Evolutionary conservation across 495 filamentous ascomycete genomes (phyloP), one percentile per base, ranked within the genome.

Genomic region (Aspergillus kassunensis): DNA sequence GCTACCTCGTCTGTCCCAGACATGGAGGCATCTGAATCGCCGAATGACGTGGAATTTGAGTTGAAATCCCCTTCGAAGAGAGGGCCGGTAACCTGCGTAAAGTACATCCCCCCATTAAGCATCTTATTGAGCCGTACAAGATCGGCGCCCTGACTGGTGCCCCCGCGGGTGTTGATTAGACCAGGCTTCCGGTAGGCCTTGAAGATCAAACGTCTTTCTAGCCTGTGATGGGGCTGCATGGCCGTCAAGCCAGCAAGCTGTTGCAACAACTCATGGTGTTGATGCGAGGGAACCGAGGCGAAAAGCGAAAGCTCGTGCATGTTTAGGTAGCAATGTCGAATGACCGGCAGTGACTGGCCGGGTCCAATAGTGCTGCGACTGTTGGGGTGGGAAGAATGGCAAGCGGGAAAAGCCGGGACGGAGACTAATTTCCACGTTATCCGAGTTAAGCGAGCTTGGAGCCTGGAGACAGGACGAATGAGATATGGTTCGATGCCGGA

Each of bases 191-290:
- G 72, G 44, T 68, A 73, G 30, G 86, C 85, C 60, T 82, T 83
- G 75, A 84, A 89, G 52, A 88, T 65, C 56, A 87, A 67, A 57
- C 82, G 81, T 45, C 84, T 80, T 60, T 85, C 79, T 37, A 80
- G 52, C 48, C 79, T 67, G 51, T 71, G 73, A 54, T 75, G 70
- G 20, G 86, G 86, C 52, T 83, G 80, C 80, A 85, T 84, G 54
- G 80, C 81, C 23, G 83, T 80, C 49, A 88, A 64, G 39, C 84
- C 86, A 19, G 84, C 78, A 46, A 89, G 75, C 59, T 88, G 80
- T 47, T 84, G 79, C 43, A 87, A 72, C 37, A 88, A 74, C 66
- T 85, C 83, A 58, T 74, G 65, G 58, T 75, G 73, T 49, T 76
- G 70, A 29, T 73, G 68, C 12, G 55, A 60, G 8, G 72, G 71